Conservation (phyloP, 2,329 filamentous ascomycete genomes). For the Fusarium subglutinans region DNA sequence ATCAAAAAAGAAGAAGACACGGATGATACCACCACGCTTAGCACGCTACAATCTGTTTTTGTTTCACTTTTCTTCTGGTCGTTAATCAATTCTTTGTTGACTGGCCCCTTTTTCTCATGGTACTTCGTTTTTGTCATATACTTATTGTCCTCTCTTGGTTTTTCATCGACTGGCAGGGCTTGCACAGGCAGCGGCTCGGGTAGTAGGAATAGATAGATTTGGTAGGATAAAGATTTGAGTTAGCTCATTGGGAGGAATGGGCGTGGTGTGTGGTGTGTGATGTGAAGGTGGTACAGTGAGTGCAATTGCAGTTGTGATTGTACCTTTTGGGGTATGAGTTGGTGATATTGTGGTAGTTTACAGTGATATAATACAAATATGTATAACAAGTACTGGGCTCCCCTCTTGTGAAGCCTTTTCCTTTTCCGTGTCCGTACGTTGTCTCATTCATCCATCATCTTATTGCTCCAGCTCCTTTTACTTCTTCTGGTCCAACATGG, state of each 20-base stretch:
- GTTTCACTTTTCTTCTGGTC: conserved; percentile 19
- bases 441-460: neutral
- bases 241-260: conserved; percentile 13
- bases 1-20: conserved; percentile 46
- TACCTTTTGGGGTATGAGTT: conserved; percentile 14
- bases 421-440: neutral
- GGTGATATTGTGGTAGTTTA: conserved; percentile 33
- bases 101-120: conserved; percentile 16
- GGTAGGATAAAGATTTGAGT: conserved; percentile 41
- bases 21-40: conserved; percentile 56
- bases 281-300: conserved; percentile 13
- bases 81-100: conserved; percentile 27
- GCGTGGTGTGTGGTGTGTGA: neutral
- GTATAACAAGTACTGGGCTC: conserved; percentile 11
- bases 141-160: conserved; percentile 31
- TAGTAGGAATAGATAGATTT: conserved; percentile 40
- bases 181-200: conserved; percentile 21
- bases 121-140: conserved; percentile 33
- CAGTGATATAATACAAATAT: conserved; percentile 36
- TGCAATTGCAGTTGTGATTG: conserved; percentile 1
- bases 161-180: conserved; percentile 21
- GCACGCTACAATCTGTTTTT: conserved; percentile 47
- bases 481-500: conserved; percentile 51
- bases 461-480: conserved; percentile 7
- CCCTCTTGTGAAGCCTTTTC: conserved; percentile 3